phyloP scores from a whole-genome alignment of 805 yeast species.

The Candida maris region DNA sequence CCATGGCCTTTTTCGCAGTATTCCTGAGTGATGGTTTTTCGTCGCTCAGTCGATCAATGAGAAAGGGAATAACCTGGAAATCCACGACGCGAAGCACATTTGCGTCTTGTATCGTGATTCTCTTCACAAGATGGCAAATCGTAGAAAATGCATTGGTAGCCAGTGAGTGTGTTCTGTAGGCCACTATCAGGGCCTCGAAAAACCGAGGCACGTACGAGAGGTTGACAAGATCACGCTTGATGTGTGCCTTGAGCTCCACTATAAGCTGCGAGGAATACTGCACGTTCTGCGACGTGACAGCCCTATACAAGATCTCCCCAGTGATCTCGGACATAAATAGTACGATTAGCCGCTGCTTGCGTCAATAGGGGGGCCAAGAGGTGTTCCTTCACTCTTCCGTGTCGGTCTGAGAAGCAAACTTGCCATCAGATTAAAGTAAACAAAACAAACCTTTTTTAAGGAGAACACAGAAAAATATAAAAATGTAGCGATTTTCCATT shows the following conservation, averaged over 20 bases:
- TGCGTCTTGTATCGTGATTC: constrained; percentile 56
- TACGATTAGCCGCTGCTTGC: too few species aligned
- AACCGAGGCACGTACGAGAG: constrained; percentile 46
- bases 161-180: constrained; percentile 37
- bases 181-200: constrained; percentile 46
- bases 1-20: constrained; percentile 50
- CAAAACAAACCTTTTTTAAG: too few species aligned
- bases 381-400: too few species aligned
- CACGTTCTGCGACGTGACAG: constrained; percentile 21
- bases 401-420: constrained; percentile 4
- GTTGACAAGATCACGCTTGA: constrained; percentile 53
- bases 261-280: constrained; percentile 23
- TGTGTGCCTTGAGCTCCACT: constrained; percentile 44
- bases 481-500: too few species aligned
- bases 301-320: constrained; percentile 24
- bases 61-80: constrained; percentile 46
- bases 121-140: constrained; percentile 52
- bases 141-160: constrained; percentile 48
- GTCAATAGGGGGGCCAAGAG: too few species aligned
- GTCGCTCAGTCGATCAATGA: constrained; percentile 46
- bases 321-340: constrained; percentile 21
- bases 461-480: too few species aligned
- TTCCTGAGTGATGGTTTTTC: constrained; percentile 33
- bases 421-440: too few species aligned
- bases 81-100: constrained; percentile 40